Conservation (phyloP, 768 basidiomycete genomes). For the Mycena vulgaris region DNA sequence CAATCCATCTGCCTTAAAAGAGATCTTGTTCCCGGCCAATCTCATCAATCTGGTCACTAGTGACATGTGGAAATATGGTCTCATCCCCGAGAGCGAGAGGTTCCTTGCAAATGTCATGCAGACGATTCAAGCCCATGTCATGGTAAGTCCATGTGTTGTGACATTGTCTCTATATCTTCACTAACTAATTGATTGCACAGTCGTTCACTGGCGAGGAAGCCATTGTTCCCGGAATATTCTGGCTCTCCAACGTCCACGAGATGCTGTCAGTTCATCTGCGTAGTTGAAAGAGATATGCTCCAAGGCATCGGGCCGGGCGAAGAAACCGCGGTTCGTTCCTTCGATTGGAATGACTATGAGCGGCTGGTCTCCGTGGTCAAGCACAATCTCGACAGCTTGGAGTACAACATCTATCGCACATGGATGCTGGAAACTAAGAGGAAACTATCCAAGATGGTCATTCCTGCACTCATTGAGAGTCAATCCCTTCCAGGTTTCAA, state of each 20-base stretch:
- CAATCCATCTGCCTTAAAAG: conserved; percentile 95
- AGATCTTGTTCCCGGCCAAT: conserved; percentile 99
- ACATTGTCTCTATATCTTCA: conserved; percentile 19
- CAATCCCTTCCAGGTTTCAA: conserved; percentile 98
- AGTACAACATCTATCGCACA: conserved; percentile 99
- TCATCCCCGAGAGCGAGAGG: conserved; percentile 96
- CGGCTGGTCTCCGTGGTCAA: conserved; percentile 97
- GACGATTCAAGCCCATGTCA: conserved; percentile 95
- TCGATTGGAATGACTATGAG: conserved; percentile 98
- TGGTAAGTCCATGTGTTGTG: conserved; percentile 73
- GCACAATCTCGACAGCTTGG: conserved; percentile 97
- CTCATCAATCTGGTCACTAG: conserved; percentile 97
- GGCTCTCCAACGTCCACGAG: conserved; percentile 99
- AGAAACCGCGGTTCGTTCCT: conserved; percentile 91
- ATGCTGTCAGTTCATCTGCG: conserved; percentile 99
- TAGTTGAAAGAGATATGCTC: conserved; percentile 98
- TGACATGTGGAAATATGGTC: conserved; percentile 99
- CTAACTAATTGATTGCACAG: conserved; percentile 53
- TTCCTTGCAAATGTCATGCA: conserved; percentile 99
- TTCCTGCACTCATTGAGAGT: conserved; percentile 98
- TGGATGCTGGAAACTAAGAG: conserved; percentile 99
- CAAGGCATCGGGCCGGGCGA: conserved; percentile 98
- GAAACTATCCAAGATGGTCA: conserved; percentile 96
- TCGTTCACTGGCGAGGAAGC: conserved; percentile 95
- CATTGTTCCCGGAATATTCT: conserved; percentile 97